phyloP scores from a whole-genome alignment of 768 basidiomycete species.

The Porpolomopsis calyptriformis region DNA sequence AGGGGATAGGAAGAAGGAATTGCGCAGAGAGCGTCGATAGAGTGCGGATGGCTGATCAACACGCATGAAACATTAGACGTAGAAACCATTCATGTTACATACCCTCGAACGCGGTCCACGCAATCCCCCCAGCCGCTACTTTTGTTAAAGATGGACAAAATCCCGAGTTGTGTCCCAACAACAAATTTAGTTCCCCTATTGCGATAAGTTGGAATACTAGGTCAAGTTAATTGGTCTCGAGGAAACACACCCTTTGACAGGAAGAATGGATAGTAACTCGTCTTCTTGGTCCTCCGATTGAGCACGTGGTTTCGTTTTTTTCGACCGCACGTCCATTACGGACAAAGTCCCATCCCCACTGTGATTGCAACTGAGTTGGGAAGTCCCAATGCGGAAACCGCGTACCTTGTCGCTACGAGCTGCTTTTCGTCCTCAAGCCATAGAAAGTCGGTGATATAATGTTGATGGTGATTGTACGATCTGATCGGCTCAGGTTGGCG shows the following conservation, averaged over 20 bases:
- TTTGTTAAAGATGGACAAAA: slow-evolving; percentile 83
- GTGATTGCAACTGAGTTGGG: not conserved
- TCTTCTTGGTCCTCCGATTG: slow-evolving; percentile 96
- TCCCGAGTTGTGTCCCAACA: slow-evolving; percentile 84
- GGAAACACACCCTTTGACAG: slow-evolving; percentile 64
- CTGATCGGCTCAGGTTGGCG: slow-evolving; percentile 53
- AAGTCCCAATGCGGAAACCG: not conserved
- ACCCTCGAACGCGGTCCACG: slow-evolving; percentile 85
- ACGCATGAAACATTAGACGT: slow-evolving; percentile 7
- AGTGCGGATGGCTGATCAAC: slow-evolving; percentile 70
- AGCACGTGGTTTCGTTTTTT: slow-evolving; percentile 62
- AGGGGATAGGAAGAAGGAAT: slow-evolving; percentile 53
- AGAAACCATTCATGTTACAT: slow-evolving; percentile 15
- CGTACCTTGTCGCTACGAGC: slow-evolving; percentile 78
- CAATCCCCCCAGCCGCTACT: slow-evolving; percentile 86
- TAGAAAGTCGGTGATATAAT: slow-evolving; percentile 88
- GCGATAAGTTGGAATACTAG: not conserved
- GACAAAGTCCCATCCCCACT: slow-evolving; percentile 93
- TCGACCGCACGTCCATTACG: slow-evolving; percentile 83
- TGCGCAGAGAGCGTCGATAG: slow-evolving; percentile 76
- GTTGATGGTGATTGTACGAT: slow-evolving; percentile 78
- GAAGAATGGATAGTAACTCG: slow-evolving; percentile 74
- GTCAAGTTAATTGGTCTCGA: slow-evolving; percentile 8
- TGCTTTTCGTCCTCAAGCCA: slow-evolving; percentile 80
- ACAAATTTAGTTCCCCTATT: slow-evolving; percentile 66